Evolutionary conservation across 2,329 filamentous ascomycete species (phyloP), one percentile per base, ranked within the genome.

Genomic region (Epichloe gansuensis): DNA sequence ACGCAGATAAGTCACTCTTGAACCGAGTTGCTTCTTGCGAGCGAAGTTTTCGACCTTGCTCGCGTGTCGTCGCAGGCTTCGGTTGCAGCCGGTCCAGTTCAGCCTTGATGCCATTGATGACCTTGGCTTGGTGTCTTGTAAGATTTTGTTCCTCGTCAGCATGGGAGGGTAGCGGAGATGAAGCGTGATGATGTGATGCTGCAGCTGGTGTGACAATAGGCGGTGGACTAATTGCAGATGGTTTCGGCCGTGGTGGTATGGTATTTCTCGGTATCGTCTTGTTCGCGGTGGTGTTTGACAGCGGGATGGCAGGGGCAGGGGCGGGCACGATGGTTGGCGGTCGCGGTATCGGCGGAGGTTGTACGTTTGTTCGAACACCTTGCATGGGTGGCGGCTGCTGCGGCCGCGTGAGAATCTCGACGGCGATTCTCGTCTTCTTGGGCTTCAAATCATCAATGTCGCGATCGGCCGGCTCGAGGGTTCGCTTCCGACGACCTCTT

Each of bases 1-100:
- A 97, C 47, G 82, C 80, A 39, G 90, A 85, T 56, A 97, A 76
- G 64, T 96, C 91, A 69, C 90, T 96, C 75, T 94, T 95, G 70
- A 90, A 85, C 60, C 88, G 79, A 50, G 85, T 85, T 11, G 85
- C 86, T 62, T 95, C 89, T 62, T 94, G 87, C 50, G 89, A 95
- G 57, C 91, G 81, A 65, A 96, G 73, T 65, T 89, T 91, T 62
- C 79, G 77, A 58, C 91, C 85, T 59, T 87, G 83, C 55, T 82
- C 73, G 60, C 72, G 71, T 38, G 69, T 69, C 58, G 75, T 73
- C 42, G 68, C 66, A 28, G 67, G 61, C 48, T 64, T 68, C 38
- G 77, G 74, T 61, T 82, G 77, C 59, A 83, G 65, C 48, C 73
- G 69, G 60, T 78, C 75, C 59, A 82, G 67, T 66, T 83, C 80